Conservation (phyloP, 2,329 filamentous ascomycete species). For the Orbilia quercus region DNA sequence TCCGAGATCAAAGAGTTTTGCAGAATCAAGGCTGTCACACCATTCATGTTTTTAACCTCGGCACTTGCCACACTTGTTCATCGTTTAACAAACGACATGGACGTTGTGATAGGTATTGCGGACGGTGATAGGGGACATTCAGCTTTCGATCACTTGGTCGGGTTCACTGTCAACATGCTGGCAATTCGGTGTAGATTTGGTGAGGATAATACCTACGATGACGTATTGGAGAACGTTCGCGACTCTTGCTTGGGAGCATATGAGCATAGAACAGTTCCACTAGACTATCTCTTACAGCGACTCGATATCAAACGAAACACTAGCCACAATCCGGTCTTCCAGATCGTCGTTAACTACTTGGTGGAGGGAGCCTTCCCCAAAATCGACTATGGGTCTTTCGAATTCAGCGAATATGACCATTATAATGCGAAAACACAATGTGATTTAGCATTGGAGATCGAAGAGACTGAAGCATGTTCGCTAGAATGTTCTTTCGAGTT, state of each 20-base stretch:
- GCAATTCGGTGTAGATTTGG: slow-evolving; percentile 56
- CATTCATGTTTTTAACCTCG: slow-evolving; percentile 58
- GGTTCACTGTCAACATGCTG: slow-evolving; percentile 59
- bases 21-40: slow-evolving; percentile 58
- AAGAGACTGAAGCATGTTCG: slow-evolving; percentile 21
- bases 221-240: slow-evolving; percentile 29
- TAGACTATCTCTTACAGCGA: slow-evolving; percentile 21
- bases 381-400: slow-evolving; percentile 27
- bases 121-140: slow-evolving; percentile 59
- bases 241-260: slow-evolving; percentile 32
- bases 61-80: slow-evolving; percentile 58
- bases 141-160: slow-evolving; percentile 57
- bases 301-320: slow-evolving; percentile 31
- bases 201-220: slow-evolving; percentile 27
- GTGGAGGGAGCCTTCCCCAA: slow-evolving; percentile 24
- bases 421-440: slow-evolving; percentile 33
- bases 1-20: slow-evolving; percentile 61
- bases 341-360: slow-evolving; percentile 36
- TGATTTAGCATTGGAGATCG: slow-evolving; percentile 30
- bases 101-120: slow-evolving; percentile 58
- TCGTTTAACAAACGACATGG: slow-evolving; percentile 58
- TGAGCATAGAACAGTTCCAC: slow-evolving; percentile 30
- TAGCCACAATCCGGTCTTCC: slow-evolving; percentile 39
- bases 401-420: slow-evolving; percentile 29
- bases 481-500: slow-evolving; percentile 24